Conservation (phyloP, 129 eudicot genomes). For the Flaveria linearis region DNA sequence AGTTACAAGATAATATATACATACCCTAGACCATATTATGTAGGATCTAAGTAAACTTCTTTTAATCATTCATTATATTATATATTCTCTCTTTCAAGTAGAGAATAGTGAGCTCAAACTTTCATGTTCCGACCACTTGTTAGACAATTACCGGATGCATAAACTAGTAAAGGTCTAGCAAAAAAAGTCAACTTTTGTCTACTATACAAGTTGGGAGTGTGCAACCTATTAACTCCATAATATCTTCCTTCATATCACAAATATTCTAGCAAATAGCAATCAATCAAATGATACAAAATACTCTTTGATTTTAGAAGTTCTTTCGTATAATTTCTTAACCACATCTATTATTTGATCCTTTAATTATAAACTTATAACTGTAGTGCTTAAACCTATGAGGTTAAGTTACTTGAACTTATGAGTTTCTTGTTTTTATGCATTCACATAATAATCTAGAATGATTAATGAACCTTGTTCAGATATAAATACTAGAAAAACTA, state of each 20-base stretch:
- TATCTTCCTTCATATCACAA: too few species aligned
- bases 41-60: too few species aligned
- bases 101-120: constrained; percentile 4
- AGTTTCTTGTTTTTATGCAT: neutral
- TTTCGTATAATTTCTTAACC: neutral
- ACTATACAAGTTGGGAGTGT: neutral
- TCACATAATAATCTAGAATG: too few species aligned
- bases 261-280: too few species aligned
- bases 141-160: neutral
- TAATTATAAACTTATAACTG: neutral
- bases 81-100: neutral
- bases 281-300: neutral
- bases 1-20: too few species aligned
- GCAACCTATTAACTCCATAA: neutral
- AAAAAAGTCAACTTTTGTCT: neutral
- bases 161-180: neutral
- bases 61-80: too few species aligned
- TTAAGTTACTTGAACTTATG: neutral
- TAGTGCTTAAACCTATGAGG: neutral
- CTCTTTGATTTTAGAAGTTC: neutral
- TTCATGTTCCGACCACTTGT: neutral
- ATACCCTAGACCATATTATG: too few species aligned
- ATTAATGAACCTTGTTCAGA: too few species aligned
- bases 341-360: neutral
- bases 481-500: too few species aligned